Percentiles rank a stretch among this genome's conserved stretches.
Conservation (phyloP, 2,329 filamentous ascomycete genomes). For the Sordariomycetes sp. region DNA sequence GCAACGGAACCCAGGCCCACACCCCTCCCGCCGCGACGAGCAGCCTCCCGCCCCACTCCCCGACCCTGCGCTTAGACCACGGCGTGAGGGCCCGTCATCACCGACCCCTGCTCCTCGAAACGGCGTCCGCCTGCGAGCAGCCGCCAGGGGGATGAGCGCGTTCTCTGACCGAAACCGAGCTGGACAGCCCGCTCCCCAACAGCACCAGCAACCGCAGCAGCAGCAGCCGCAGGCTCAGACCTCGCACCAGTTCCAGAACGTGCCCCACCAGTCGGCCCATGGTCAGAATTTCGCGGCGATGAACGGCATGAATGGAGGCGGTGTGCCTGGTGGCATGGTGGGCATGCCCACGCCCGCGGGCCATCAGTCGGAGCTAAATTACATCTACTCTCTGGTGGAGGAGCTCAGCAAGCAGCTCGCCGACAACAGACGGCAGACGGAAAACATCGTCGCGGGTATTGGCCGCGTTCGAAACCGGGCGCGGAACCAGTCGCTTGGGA, state of each 20-base stretch:
- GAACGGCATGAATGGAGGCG: conserved; percentile 36
- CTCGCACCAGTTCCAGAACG: not conserved
- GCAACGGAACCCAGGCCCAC: not conserved
- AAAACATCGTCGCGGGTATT: conserved; percentile 49
- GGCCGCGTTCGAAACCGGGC: conserved; percentile 47
- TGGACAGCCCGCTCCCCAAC: not conserved
- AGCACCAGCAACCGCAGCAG: conserved; percentile 1
- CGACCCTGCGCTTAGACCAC: not conserved
- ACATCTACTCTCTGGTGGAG: conserved; percentile 56
- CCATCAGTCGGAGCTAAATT: conserved; percentile 54
- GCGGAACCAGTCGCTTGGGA: conserved; percentile 34
- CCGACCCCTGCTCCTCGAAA: not conserved
- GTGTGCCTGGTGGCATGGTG: conserved; percentile 31
- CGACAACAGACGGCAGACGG: conserved; percentile 46
- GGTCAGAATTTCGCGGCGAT: conserved; percentile 13
- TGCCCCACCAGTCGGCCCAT: not conserved
- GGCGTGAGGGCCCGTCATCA: not conserved
- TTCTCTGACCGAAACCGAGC: not conserved
- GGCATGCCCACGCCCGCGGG: conserved; percentile 47
- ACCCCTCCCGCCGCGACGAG: not conserved
- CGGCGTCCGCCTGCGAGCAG: not conserved
- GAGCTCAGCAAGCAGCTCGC: conserved; percentile 50
- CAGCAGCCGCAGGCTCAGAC: conserved; percentile 1
- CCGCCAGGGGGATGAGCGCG: not conserved
- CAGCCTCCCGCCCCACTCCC: not conserved